A percentile compares a stretch with the other conserved stretches of the same genome.
Evolutionary conservation across 345 rosid species (phyloP).

Genomic region (Camelina hispida): DNA sequence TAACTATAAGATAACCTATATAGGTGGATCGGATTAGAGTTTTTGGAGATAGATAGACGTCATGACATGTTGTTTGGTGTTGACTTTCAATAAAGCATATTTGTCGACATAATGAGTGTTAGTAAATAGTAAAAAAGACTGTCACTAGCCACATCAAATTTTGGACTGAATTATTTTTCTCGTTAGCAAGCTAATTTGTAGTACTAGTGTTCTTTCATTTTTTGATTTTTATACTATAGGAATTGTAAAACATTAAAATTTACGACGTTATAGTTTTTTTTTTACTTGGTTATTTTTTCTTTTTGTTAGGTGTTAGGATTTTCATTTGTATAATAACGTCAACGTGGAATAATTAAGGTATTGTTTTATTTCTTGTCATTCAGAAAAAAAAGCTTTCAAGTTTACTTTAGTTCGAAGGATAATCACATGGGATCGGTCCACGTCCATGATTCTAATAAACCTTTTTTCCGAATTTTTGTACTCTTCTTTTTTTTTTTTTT

Average conservation of each 20-base stretch:
- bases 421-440: slow-evolving; percentile 42
- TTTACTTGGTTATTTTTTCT: background rate
- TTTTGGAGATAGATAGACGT: slow-evolving; percentile 8
- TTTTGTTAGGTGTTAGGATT: background rate
- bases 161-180: background rate
- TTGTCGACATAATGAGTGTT: slow-evolving; percentile 23
- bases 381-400: slow-evolving; percentile 25
- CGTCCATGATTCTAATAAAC: slow-evolving; percentile 34
- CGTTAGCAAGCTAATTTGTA: background rate
- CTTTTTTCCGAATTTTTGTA: slow-evolving; percentile 23
- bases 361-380: background rate
- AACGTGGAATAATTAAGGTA: slow-evolving; percentile 29
- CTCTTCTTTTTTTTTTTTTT: slow-evolving; percentile 27
- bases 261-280: background rate
- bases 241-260: background rate
- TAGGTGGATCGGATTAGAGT: slow-evolving; percentile 21
- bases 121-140: slow-evolving; percentile 24
- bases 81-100: slow-evolving; percentile 16
- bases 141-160: slow-evolving; percentile 8
- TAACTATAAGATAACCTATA: background rate
- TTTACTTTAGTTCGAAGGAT: slow-evolving; percentile 43
- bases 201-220: background rate
- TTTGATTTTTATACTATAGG: background rate
- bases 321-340: slow-evolving; percentile 7
- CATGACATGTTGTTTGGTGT: background rate